Conservation (phyloP, 2,329 filamentous ascomycete genomes). For the Alternaria consortialis region DNA sequence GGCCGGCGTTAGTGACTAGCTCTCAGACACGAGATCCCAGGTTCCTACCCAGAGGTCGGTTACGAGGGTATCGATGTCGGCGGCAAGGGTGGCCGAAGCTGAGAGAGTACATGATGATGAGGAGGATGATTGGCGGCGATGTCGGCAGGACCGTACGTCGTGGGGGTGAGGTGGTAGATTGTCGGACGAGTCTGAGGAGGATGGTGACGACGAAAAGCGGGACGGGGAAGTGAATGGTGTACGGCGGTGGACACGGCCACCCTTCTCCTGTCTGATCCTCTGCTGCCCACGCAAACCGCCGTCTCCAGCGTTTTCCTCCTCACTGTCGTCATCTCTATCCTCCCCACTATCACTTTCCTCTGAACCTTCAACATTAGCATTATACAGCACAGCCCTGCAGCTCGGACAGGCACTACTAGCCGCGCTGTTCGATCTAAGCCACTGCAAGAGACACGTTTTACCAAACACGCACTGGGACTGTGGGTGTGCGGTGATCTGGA, state of each 20-base stretch:
- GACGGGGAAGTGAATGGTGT: neutral
- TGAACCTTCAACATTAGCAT: neutral
- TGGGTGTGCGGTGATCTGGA: too few species aligned
- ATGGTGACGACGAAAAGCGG: neutral
- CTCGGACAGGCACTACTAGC: neutral
- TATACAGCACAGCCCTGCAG: slow-evolving; percentile 5
- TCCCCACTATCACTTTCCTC: neutral
- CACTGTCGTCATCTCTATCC: neutral
- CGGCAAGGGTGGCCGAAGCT: neutral
- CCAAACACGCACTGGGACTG: slow-evolving; percentile 1
- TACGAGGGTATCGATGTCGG: neutral
- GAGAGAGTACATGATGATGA: neutral
- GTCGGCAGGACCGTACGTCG: neutral
- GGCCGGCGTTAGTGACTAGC: neutral
- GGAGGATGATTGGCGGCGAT: neutral
- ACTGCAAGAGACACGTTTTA: slow-evolving; percentile 2
- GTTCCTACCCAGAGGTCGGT: slow-evolving; percentile 5
- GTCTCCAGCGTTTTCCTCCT: neutral
- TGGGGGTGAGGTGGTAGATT: neutral
- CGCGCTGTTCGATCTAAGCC: neutral
- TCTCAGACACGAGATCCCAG: slow-evolving; percentile 4
- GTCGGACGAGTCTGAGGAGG: too few species aligned
- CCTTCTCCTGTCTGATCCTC: neutral
- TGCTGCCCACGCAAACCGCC: neutral
- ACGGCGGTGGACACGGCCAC: neutral